Conservation (phyloP, 2,329 filamentous ascomycete species). For the Stachybotrys chartarum region DNA sequence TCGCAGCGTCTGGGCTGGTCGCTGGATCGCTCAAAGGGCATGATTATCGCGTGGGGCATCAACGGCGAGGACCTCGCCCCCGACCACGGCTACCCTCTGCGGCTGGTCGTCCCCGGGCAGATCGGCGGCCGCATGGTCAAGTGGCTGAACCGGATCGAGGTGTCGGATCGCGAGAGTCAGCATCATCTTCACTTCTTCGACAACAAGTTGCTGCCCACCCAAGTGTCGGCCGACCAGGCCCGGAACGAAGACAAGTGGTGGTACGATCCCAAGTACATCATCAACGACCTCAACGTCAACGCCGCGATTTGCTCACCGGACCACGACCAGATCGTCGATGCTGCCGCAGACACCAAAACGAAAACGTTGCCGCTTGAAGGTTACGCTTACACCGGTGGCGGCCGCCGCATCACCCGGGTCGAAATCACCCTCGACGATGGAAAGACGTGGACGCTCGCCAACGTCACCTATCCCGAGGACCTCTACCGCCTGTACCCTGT, state of each 20-base stretch:
- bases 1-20: constrained; percentile 85
- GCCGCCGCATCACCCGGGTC: constrained; percentile 73
- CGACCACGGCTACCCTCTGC: constrained; percentile 79
- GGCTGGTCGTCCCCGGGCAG: constrained; percentile 80
- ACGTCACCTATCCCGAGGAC: constrained; percentile 80
- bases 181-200: constrained; percentile 97
- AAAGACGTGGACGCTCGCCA: constrained; percentile 68
- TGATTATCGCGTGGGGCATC: constrained; percentile 87
- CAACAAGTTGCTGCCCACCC: constrained; percentile 83
- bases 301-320: constrained; percentile 74
- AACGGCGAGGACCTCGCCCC: constrained; percentile 75
- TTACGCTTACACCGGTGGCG: constrained; percentile 85
- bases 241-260: constrained; percentile 69
- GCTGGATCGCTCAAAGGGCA: constrained; percentile 72
- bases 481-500: constrained; percentile 60
- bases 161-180: constrained; percentile 73
- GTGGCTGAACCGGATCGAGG: constrained; percentile 76
- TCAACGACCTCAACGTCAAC: constrained; percentile 86
- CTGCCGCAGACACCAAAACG: background rate
- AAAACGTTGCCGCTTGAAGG: constrained; percentile 34
- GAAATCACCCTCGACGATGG: constrained; percentile 81
- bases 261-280: constrained; percentile 85
- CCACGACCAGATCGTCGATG: constrained; percentile 60
- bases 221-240: constrained; percentile 74
- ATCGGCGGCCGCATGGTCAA: constrained; percentile 91